Base-by-base conservation (phyloP, 73 alveolate genomes). In the Breviolum minutum region DNA sequence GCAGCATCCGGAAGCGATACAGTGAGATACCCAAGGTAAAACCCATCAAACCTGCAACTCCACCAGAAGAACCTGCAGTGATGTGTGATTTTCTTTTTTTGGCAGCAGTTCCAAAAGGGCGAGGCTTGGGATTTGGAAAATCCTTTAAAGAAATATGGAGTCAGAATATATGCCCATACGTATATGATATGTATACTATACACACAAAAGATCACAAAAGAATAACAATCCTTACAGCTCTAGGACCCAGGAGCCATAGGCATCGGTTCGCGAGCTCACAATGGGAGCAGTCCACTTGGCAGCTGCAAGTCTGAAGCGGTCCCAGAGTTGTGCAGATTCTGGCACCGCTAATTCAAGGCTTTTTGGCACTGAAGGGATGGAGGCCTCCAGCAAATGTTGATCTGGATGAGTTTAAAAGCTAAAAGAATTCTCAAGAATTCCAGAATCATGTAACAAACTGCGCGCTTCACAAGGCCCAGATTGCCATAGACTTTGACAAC, bases 231-330 rank as follows among this genome's bases (percentile, higher is more conserved):
- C 8, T 6, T 68, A 22, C 77, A 14, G 24, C 77, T 17, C 77
- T 2, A 14, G n/a, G 17, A 26, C 87, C 16, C 0, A 80, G 89
- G 89, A 30, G 32, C 91, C 91, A 24, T 82, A 82, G 10, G 48
- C 22, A 60, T 82, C 91, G 24, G 71, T 48, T 22, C 94, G 22
- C 19, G 62, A 22, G 94, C 63, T 85, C 29, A 85, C 76, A 11
- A 60, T 85, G 63, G 94, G 94, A 20, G 94, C 94, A 5, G 94
- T 85, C 94, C 94, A 85, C n/a, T 85, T 85, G 61, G 94, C 94
- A 12, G 94, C 77, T 61, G 79, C 77, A 11, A 26, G 79, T n/a
- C 77, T 60, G 94, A 62, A 62, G 63, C 74, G 61, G 63, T 60
- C 77, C 94, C 94, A 85, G 27, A 60, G 32, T 77, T 62, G 94